These are phyloP conservation scores for Sparassis latifolia DNA, from an alignment of 1,284 basidiomycete species.

Conservation along the genomic window DNA sequence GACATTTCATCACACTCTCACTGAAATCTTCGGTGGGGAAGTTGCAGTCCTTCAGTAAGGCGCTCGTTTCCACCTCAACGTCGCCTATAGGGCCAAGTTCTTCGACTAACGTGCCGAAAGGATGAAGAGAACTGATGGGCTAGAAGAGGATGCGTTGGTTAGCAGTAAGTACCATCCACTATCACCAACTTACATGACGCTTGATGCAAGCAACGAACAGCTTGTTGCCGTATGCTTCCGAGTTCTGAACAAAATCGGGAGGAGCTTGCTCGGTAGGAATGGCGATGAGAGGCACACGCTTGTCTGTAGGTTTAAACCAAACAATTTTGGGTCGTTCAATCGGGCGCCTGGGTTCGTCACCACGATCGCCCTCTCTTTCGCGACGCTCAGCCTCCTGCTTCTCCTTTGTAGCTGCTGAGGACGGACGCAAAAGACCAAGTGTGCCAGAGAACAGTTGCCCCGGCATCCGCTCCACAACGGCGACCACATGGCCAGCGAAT, in stretches of 20 bases:
- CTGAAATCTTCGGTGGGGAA: slow-evolving; percentile 93
- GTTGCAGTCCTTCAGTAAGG: slow-evolving; percentile 96
- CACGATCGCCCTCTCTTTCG: slow-evolving; percentile 90
- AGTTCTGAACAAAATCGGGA: slow-evolving; percentile 91
- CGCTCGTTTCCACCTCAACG: slow-evolving; percentile 95
- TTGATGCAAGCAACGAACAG: slow-evolving; percentile 99
- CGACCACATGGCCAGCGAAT: slow-evolving; percentile 95
- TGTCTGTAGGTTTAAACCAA: slow-evolving; percentile 99
- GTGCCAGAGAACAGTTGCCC: slow-evolving; percentile 98
- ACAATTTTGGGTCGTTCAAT: slow-evolving; percentile 97
- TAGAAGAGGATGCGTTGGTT: slow-evolving; percentile 20
- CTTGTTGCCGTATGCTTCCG: slow-evolving; percentile 85
- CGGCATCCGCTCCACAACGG: slow-evolving; percentile 97
- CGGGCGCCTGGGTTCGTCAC: slow-evolving; percentile 71
- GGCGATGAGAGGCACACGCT: slow-evolving; percentile 97
- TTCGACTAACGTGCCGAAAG: slow-evolving; percentile 97
- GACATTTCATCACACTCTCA: slow-evolving; percentile 91
- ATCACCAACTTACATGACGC: slow-evolving; percentile 62
- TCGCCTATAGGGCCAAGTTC: slow-evolving; percentile 98
- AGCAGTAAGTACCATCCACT: slow-evolving; percentile 1
- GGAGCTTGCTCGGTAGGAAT: slow-evolving; percentile 99
- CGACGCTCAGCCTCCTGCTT: slow-evolving; percentile 98
- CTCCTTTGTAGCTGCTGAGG: slow-evolving; percentile 97
- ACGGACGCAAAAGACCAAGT: slow-evolving; percentile 90
- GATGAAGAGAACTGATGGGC: slow-evolving; percentile 95